phyloP scores from a whole-genome alignment of 352 stramenopile genomes.

The Aphanomyces invadans region DNA sequence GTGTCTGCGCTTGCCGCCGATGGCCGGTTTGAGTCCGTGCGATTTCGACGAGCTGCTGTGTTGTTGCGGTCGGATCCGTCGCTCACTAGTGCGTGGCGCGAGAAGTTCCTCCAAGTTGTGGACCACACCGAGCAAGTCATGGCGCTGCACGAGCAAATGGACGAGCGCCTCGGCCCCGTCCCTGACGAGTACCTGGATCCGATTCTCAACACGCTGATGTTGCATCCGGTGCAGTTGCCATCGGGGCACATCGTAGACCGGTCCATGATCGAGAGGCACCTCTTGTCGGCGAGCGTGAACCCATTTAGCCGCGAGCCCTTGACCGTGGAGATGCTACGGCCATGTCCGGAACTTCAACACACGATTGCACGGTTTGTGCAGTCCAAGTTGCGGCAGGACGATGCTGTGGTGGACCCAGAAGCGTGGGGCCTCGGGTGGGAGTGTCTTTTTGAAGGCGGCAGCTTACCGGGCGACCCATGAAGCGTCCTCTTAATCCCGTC shows the following conservation, averaged over 20 bases:
- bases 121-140: constrained; percentile 11
- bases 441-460: constrained; percentile 5
- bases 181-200: constrained; percentile 95
- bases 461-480: background rate
- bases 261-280: constrained; percentile 92
- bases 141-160: constrained; percentile 23
- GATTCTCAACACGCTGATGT: constrained; percentile 93
- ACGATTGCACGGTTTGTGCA: constrained; percentile 35
- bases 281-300: constrained; percentile 88
- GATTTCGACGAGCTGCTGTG: constrained; percentile 29
- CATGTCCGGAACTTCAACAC: constrained; percentile 43
- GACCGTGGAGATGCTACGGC: constrained; percentile 50
- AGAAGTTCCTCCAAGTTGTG: constrained; percentile 19
- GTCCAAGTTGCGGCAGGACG: constrained; percentile 28
- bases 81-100: constrained; percentile 7
- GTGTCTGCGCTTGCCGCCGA: constrained; percentile 58
- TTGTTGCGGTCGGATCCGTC: constrained; percentile 10
- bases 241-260: constrained; percentile 90
- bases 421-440: constrained; percentile 17
- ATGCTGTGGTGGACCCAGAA: background rate
- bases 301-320: constrained; percentile 94
- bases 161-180: constrained; percentile 83
- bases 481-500: too few species aligned
- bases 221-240: constrained; percentile 90
- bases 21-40: constrained; percentile 49